Conservation (phyloP, 2,329 filamentous ascomycete species). For the Coleophoma eucalyptorum region DNA sequence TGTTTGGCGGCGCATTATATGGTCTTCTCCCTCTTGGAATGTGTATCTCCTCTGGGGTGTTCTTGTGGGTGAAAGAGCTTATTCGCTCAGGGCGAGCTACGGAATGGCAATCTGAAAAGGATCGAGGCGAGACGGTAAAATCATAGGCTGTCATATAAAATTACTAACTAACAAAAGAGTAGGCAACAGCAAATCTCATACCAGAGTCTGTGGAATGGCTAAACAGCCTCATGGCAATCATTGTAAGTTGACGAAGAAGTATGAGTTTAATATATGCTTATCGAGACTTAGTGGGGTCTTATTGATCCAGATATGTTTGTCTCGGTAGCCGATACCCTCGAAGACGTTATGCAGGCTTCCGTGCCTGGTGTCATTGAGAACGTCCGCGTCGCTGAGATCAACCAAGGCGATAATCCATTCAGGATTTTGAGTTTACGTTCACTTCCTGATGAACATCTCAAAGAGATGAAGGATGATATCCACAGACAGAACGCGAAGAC, state of each 20-base stretch:
- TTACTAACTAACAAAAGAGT: conserved; percentile 2
- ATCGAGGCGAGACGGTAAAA: conserved; percentile 70
- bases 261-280: no score
- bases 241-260: conserved; percentile 27
- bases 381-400: conserved; percentile 91
- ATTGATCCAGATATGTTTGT: conserved; percentile 95
- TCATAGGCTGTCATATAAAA: neutral
- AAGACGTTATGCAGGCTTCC: conserved; percentile 96
- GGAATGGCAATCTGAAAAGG: conserved; percentile 86
- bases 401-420: conserved; percentile 87
- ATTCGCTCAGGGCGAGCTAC: conserved; percentile 75
- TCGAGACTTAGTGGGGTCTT: conserved; percentile 62
- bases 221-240: conserved; percentile 78
- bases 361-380: conserved; percentile 90
- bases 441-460: conserved; percentile 76
- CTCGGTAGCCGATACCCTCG: conserved; percentile 85
- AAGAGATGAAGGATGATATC: conserved; percentile 77
- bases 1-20: conserved; percentile 74
- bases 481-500: conserved; percentile 73
- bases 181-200: conserved; percentile 81
- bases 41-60: conserved; percentile 74
- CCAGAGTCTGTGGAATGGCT: conserved; percentile 96
- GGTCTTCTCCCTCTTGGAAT: conserved; percentile 71
- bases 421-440: conserved; percentile 84
- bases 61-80: conserved; percentile 85